Evolutionary conservation across 2,329 filamentous ascomycete genomes (phyloP), one percentile per base, ranked within the genome.

Genomic region (Byssochlamys sp.): DNA sequence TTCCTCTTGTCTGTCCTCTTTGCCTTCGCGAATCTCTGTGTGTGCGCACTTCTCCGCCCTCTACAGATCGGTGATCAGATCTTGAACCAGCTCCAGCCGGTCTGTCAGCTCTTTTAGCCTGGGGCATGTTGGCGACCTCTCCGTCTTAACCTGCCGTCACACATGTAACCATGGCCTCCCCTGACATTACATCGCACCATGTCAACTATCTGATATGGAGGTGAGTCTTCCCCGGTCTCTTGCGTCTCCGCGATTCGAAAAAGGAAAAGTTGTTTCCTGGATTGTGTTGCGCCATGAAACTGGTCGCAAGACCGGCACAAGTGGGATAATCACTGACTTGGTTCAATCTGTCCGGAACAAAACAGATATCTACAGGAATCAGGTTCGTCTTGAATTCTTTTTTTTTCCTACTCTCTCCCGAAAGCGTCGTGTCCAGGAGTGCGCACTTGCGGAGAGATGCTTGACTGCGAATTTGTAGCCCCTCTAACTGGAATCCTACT

Each of bases 151-250:
- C 55, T 61, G 57, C 61, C 66, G 64, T 70, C 68, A 70, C 71
- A 71, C 67, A 74, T 75, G 71, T 73, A 71, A 73, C 70, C 69
- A 76, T 76, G 74, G 69, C 69, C 66, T 67, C 70, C 63, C 68
- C 70, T 58, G 70, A 73, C 66, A 71, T 76, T 57, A 75, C 73
- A 61, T 75, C 72, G 66, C 77, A 86, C 76, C 83, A 86, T 70
- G 79, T 87, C 69, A 87, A 87, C 75, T 86, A 86, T 74, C 76
- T 87, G 68, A 84, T 87, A 72, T 85, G 84, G 80, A 83, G 84
- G 79, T 86, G 80, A 57, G 77, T 31, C 29, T 72, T 26, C 56
- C 25, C 11, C 10, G 19, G n/a, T 55, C 9, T 55, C 33, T 27
- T 19, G 1, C 33, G 9, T 53, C 29, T 25, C 52, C 27, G 29